Base-by-base conservation (phyloP, 148 eudicot species). In the Oxyria digyna region DNA sequence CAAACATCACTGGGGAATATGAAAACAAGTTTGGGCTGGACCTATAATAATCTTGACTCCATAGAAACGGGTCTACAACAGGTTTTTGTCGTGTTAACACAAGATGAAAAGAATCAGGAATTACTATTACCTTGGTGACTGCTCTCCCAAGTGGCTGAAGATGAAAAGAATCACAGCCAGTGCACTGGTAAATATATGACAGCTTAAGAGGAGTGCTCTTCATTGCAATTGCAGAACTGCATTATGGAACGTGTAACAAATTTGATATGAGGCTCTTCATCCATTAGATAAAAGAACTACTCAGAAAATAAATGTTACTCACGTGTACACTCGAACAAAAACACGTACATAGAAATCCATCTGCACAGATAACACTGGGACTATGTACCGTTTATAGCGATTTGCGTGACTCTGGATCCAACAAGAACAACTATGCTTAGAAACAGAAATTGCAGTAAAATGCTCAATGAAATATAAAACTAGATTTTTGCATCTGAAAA, bases 131-230 rank as follows among this genome's bases (percentile, higher is more conserved):
- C 97, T 95, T 95, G 40, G 93, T 26, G 42, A 89, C 88, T 27
- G 96, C 75, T 78, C 99, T 84, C 35, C 93, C 99, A 48, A 95
- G 75, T 33, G 96, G 81, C 82, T 95, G 99, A 55, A 95, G 91
- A 83, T 89, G 99, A 82, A 87, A 95, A 33, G 97, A 88, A 83
- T 95, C 99, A 79, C 99, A 95, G 46, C 97, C 96, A 78, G 75
- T 78, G 74, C 99, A 91, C 73, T 95, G 97, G 71, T 88, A 91
- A 18, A 95, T 80, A 69, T 95, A 95, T 10, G 97, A 91, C 46
- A 95, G 81, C 86, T 91, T 95, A 4, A 95, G 83, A 67, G 99
- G 99, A 49, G 99, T 95, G 75, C 89, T 90, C 86, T 95, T 95
- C 97, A 95, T 85, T 75, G 81, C 91, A 79, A 91, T 84, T 64